phyloP scores from a whole-genome alignment of 345 rosid species.

The Populus ilicifolia region DNA sequence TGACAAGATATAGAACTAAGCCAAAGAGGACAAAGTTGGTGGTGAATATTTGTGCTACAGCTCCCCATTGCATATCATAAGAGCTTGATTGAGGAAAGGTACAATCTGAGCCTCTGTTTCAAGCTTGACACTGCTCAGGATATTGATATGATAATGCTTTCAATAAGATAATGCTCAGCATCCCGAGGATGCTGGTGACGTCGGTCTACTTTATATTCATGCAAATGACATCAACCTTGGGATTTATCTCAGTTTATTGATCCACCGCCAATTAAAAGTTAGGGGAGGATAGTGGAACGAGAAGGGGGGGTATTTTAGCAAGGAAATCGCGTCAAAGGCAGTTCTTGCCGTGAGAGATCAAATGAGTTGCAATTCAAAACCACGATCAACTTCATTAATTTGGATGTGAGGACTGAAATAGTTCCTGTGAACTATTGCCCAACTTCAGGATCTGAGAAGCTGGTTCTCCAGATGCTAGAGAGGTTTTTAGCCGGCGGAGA shows the following conservation, averaged over 20 bases:
- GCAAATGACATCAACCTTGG: conserved; percentile 70
- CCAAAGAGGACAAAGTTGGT: conserved; percentile 64
- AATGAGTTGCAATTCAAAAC: conserved; percentile 18
- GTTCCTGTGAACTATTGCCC: conserved; percentile 28
- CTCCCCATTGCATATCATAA: conserved; percentile 63
- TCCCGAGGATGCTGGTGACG: conserved; percentile 52
- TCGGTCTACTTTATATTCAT: conserved; percentile 83
- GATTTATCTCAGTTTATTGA: conserved; percentile 62
- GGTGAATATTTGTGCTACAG: conserved; percentile 73
- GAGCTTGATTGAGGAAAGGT: conserved; percentile 90
- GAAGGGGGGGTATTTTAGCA: background rate
- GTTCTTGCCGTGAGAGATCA: conserved; percentile 34
- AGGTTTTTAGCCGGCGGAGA: conserved; percentile 30
- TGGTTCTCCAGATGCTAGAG: conserved; percentile 22
- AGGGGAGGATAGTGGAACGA: conserved; percentile 35
- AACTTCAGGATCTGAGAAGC: conserved; percentile 38
- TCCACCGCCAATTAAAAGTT: conserved; percentile 21
- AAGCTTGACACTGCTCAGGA: conserved; percentile 44
- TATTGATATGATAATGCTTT: conserved; percentile 28
- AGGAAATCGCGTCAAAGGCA: conserved; percentile 36
- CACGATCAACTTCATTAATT: conserved; percentile 19
- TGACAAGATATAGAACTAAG: conserved; percentile 64
- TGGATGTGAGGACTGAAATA: conserved; percentile 37
- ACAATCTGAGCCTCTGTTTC: conserved; percentile 49
- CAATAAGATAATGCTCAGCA: conserved; percentile 20